Percentiles rank a stretch among this genome's conserved stretches.
phyloP scores from a whole-genome alignment of 1,284 basidiomycete genomes.

The Lignosus rhinocerotis region DNA sequence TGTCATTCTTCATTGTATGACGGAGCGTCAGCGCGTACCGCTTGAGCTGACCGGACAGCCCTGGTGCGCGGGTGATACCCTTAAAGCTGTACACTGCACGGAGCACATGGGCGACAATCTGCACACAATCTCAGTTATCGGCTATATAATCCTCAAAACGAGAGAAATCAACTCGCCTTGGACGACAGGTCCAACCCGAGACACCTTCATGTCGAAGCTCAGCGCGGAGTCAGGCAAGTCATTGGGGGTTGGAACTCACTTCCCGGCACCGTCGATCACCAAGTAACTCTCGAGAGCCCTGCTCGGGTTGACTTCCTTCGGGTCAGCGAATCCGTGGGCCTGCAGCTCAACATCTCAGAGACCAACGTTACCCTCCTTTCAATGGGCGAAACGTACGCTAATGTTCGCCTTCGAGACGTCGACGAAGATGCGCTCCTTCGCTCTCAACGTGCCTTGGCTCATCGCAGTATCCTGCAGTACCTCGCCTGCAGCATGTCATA shows the following conservation, averaged over 20 bases:
- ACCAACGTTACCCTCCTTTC: neutral
- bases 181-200: conserved; percentile 58
- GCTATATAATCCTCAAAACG: neutral
- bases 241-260: conserved; percentile 33
- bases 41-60: conserved; percentile 51
- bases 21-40: conserved; percentile 30
- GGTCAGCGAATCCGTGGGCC: conserved; percentile 39
- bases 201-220: conserved; percentile 31
- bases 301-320: conserved; percentile 46
- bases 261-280: conserved; percentile 54
- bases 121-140: neutral
- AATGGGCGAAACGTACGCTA: conserved; percentile 41
- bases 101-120: conserved; percentile 49
- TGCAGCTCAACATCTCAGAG: conserved; percentile 10
- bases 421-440: conserved; percentile 57
- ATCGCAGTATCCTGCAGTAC: conserved; percentile 45
- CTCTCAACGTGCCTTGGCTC: conserved; percentile 42
- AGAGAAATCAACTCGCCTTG: conserved; percentile 39
- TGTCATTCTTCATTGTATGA: neutral
- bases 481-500: conserved; percentile 37
- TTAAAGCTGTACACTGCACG: conserved; percentile 49
- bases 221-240: neutral
- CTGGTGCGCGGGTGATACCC: conserved; percentile 54
- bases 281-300: conserved; percentile 52
- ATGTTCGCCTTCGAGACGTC: conserved; percentile 56